Evolutionary conservation across 139 green algal species (phyloP).

Genomic region (Trebouxia sp.): DNA sequence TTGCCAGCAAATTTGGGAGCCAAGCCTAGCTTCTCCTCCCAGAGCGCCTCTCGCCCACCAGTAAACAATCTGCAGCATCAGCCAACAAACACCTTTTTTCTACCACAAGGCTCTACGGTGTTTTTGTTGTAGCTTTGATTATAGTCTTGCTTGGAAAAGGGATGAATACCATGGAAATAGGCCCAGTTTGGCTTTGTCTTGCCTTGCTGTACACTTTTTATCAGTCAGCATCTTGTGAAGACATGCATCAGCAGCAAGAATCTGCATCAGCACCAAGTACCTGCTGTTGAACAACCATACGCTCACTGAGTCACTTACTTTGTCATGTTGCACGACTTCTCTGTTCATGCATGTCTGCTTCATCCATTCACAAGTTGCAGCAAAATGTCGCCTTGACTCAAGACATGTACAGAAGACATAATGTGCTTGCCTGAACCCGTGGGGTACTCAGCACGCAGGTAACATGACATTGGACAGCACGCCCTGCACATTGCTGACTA

Average conservation of each 20-base stretch:
- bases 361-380: too few species aligned
- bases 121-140: not conserved
- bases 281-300: too few species aligned
- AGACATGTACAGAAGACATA: too few species aligned
- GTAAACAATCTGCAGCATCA: slow-evolving; percentile 20
- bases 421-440: not conserved
- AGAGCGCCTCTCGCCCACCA: slow-evolving; percentile 59
- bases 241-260: too few species aligned
- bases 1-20: slow-evolving; percentile 66
- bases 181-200: not conserved
- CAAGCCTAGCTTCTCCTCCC: slow-evolving; percentile 78
- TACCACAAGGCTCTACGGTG: too few species aligned
- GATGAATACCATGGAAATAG: not conserved
- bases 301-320: too few species aligned
- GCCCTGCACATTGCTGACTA: not conserved
- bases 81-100: not conserved
- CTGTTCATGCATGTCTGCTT: too few species aligned
- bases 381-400: too few species aligned
- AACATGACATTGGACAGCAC: not conserved
- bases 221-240: too few species aligned
- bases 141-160: not conserved
- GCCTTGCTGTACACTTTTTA: not conserved
- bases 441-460: not conserved
- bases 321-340: too few species aligned
- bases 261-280: too few species aligned